Percentiles rank a stretch among this genome's conserved stretches.
phyloP scores from a whole-genome alignment of 2,329 filamentous ascomycete species.

The Neonectria faginata region DNA sequence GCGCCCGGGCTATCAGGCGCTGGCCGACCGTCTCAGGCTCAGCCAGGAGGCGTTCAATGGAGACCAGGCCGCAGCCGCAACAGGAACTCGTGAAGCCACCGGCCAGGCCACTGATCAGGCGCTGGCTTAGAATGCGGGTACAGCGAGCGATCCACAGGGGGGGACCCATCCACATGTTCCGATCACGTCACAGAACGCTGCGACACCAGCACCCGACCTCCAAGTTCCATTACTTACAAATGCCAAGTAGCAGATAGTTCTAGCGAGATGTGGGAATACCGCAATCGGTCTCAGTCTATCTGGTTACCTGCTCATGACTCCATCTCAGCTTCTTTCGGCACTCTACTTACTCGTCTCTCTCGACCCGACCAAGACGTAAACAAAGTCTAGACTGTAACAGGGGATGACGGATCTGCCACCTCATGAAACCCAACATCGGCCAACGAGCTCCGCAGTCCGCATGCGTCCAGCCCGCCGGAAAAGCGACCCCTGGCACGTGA shows the following conservation, averaged over 20 bases:
- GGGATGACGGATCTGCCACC: not conserved
- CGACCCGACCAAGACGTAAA: not conserved
- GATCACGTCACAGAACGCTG: not conserved
- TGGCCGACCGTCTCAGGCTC: slow-evolving; percentile 4
- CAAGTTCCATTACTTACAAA: not conserved
- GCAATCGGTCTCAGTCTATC: not conserved
- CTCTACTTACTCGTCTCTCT: not conserved
- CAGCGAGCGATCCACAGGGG: not conserved
- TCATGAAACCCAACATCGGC: not conserved
- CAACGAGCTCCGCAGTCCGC: not conserved
- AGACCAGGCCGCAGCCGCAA: not conserved
- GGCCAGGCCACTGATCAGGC: not conserved
- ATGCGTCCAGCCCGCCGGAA: not conserved
- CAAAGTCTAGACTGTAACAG: not conserved
- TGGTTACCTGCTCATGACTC: not conserved
- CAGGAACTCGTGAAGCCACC: not conserved
- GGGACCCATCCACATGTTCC: not conserved
- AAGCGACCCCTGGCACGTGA: slow-evolving; percentile 30
- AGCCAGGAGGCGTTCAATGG: not conserved
- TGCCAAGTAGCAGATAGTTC: not conserved
- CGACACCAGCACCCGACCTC: not conserved
- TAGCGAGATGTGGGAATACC: not conserved
- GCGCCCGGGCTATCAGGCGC: not conserved
- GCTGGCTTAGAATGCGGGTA: not conserved
- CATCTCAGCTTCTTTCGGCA: too few relatives aligned